A percentile compares a stretch with the other conserved stretches of the same genome.
These are phyloP conservation scores for Leccinum fibrillosum DNA, from an alignment of 768 basidiomycete species.

Conservation along the genomic window DNA sequence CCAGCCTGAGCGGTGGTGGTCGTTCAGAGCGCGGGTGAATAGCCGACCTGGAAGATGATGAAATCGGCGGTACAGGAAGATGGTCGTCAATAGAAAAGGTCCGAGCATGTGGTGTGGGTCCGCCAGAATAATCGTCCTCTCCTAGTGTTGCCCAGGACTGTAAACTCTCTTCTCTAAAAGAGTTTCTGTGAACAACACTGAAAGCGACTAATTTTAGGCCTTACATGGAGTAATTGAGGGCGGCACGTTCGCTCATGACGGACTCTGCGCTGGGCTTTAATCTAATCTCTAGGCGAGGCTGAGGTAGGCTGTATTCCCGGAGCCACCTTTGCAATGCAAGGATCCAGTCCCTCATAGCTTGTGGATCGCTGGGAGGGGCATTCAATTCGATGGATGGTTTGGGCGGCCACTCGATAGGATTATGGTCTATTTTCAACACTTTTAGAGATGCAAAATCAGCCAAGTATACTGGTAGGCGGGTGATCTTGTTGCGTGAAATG, in stretches of 20 bases:
- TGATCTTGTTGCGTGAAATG: conserved; percentile 81
- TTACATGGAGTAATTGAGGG: conserved; percentile 33
- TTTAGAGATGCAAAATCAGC: conserved; percentile 67
- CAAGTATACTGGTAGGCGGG: conserved; percentile 75
- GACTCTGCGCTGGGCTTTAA: conserved; percentile 47
- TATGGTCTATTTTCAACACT: conserved; percentile 83
- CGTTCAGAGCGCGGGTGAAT: conserved; percentile 32
- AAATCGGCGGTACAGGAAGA: conserved; percentile 38
- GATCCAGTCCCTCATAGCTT: conserved; percentile 71
- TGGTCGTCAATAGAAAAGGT: conserved; percentile 63
- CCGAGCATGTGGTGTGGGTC: conserved; percentile 49
- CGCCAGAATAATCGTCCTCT: conserved; percentile 35
- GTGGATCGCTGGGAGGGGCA: conserved; percentile 41
- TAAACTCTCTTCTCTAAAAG: conserved; percentile 37
- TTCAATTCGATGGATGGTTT: conserved; percentile 47
- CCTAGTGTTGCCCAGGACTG: conserved; percentile 45
- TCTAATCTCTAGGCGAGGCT: conserved; percentile 28
- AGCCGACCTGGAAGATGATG: conserved; percentile 25
- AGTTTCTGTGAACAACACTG: conserved; percentile 2
- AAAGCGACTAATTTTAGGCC: conserved; percentile 6
- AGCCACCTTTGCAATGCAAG: conserved; percentile 73
- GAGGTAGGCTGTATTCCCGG: conserved; percentile 42
- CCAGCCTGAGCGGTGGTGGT: conserved; percentile 49
- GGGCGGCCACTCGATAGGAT: conserved; percentile 94
- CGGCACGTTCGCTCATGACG: conserved; percentile 40